Base-by-base conservation (phyloP, 164 flowering plant genomes). In the Macadamia tetraphylla region DNA sequence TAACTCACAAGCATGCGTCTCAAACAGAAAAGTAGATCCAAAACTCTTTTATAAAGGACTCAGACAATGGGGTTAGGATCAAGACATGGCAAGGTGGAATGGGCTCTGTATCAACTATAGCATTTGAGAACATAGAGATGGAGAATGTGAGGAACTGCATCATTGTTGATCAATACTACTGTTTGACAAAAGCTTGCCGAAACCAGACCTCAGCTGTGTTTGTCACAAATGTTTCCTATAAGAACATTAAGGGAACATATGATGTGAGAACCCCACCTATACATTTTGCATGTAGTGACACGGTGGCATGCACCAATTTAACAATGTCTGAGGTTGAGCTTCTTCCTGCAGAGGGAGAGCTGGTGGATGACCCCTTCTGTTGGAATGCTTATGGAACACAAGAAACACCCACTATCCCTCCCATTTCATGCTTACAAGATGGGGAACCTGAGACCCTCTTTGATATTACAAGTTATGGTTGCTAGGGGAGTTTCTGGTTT, bases 61-160 rank as follows among this genome's bases (percentile, higher is more conserved):
- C 97, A 0, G 90, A 85, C 71, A 90, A 91, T 55, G 98, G 97
- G 0, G 83, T 89, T 2, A 67, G 97, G 57, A 87, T 93, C 77
- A 93, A 93, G 72, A 93, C 98, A 66, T 93, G 95, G 92, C 98
- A 91, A 77, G 98, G 98, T 0, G 98, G 98, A 8, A 81, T 78
- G 0, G 97, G 98, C 4, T 61, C 85, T 0, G 97, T 93, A 5
- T 82, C 92, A 0, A 71, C 68, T 0, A 79, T 93, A 1, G 78
- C 74, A 14, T 93, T 90, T 80, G 71, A 69, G 17, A 85, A 86
- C 69, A 73, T 93, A 31, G 78, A 68, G 58, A 84, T 93, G 94
- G 92, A 89, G 67, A 82, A 64, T 0, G 97, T 93, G n/a, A 72
- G 91, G 29, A 93, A 91, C 77, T 92, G 95, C 1, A 82, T 90